Evolutionary conservation across 1,139 yeast species (phyloP).

Genomic region (Eremothecium cymbalariae): DNA sequence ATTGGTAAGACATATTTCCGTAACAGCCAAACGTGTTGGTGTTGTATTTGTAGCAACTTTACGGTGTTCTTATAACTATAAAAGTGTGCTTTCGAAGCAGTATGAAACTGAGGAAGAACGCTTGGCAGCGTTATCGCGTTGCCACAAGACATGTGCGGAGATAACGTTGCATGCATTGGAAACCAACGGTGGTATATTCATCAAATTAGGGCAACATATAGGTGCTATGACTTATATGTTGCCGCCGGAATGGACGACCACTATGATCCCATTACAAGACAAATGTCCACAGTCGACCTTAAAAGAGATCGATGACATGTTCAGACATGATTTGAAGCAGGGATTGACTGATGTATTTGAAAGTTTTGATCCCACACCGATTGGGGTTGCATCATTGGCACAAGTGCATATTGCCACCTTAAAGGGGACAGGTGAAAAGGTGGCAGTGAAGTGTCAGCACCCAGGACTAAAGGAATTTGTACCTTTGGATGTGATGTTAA

Average conservation of each 20-base stretch:
- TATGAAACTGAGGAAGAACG: slow-evolving; percentile 46
- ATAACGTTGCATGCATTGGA: slow-evolving; percentile 76
- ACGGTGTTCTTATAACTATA: slow-evolving; percentile 58
- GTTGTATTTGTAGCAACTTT: slow-evolving; percentile 58
- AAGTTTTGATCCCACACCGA: slow-evolving; percentile 62
- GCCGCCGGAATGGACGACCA: slow-evolving; percentile 90
- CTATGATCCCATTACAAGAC: slow-evolving; percentile 91
- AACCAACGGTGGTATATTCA: slow-evolving; percentile 83
- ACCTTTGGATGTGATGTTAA: slow-evolving; percentile 77
- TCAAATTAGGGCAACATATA: slow-evolving; percentile 90
- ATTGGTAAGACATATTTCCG: slow-evolving; percentile 28
- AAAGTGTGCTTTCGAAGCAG: slow-evolving; percentile 43
- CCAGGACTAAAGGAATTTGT: slow-evolving; percentile 82
- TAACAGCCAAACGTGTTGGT: slow-evolving; percentile 48
- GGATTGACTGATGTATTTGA: slow-evolving; percentile 56
- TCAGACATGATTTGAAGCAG: slow-evolving; percentile 57
- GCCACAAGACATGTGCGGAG: slow-evolving; percentile 69
- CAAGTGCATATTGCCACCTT: slow-evolving; percentile 83
- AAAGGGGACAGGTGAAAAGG: slow-evolving; percentile 53
- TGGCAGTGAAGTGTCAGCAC: slow-evolving; percentile 93
- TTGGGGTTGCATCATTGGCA: slow-evolving; percentile 94
- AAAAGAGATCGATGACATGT: slow-evolving; percentile 60
- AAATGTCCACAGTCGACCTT: slow-evolving; percentile 75
- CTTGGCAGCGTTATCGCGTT: slow-evolving; percentile 44
- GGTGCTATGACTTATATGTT: slow-evolving; percentile 84